Evolutionary conservation across 768 basidiomycete genomes (phyloP), one percentile per base, ranked within the genome.

Genomic region (Mycena vitilis): DNA sequence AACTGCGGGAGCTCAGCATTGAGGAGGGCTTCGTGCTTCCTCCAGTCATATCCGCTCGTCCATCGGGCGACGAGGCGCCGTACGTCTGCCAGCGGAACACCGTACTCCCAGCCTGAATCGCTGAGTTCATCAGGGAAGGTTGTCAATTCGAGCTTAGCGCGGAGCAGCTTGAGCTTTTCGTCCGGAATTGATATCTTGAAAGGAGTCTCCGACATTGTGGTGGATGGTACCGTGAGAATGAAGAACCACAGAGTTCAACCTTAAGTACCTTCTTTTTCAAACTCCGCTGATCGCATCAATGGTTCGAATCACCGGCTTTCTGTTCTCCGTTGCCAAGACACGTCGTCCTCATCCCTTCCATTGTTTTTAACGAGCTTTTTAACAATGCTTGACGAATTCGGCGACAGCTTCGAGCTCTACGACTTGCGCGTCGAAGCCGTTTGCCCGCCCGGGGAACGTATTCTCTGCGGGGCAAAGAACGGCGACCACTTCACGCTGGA

Each of bases 351-450:
- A n/a, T n/a, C n/a, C n/a, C n/a, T n/a, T n/a, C n/a, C n/a, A n/a
- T n/a, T n/a, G n/a, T n/a, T n/a, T n/a, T n/a, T n/a, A n/a, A n/a
- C n/a, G n/a, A n/a, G n/a, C n/a, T n/a, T n/a, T n/a, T n/a, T n/a
- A n/a, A n/a, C n/a, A n/a, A n/a, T n/a, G n/a, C n/a, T n/a, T 12
- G 40, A 42, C 40, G 10, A 38, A 38, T 22, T 20, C 9, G 71
- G 81, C 61, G 88, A 88, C 72, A 74, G 77, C 2, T 91, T 91
- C 72, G 79, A 86, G 63, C 79, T 92, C 13, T 91, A 89, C 72
- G 90, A 91, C 69, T 84, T 92, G 34, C 85, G 84, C 11, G 85
- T 91, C 36, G 88, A 91, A 71, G 86, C 88, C 0, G 74, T 91
- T 30, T 89, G 89, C 68, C 88, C 90, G 0, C 82, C 85, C 0